Base-by-base conservation (phyloP, 139 green algal species). In the Pycnococcus provasolii region DNA sequence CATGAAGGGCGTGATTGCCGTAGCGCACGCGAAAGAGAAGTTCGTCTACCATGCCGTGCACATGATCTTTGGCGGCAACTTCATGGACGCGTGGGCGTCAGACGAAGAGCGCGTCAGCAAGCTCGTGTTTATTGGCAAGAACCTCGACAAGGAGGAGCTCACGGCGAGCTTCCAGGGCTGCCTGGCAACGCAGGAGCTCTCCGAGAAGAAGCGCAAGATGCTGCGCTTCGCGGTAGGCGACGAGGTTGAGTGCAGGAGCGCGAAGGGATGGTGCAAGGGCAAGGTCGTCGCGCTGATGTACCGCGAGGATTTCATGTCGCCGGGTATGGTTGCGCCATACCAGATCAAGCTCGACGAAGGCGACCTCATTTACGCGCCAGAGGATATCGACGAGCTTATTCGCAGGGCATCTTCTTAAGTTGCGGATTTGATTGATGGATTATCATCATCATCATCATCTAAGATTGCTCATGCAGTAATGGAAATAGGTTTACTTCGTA, bases 91-190 rank as follows among this genome's bases (percentile, higher is more conserved):
- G 63, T 86, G 78, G 78, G 65, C 41, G 52, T 11, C 48, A 3
- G 78, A 60, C 3, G 84, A 91, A 74, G 77, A 81, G 73, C 72
- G 82, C 26, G 61, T 81, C 47, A 88, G 81, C 77, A 81, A 83
- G 61, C 64, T 94, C 9, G 83, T 94, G 1, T 96, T 96, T 82
- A 96, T 96, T 59, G 89, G 89, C 42, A 88, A 89, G 60, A 91
- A 95, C 68, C 74, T 96, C 13, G 74, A 94, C 72, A 67, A 83
- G 3, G 40, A 84, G 59, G 83, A 90, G 64, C 85, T 96, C 5
- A 84, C 76, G 0, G 71, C 78, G n/a, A 72, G 79, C 26, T 91
- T 95, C 73, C 71, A 76, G 59, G 72, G 70, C 7, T 95, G 88
- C 80, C 62, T 91, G 64, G 74, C 79, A 4, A 73, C 65, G 50